Evolutionary conservation across 1,139 yeast species (phyloP).

Genomic region (Lodderomyces theae): DNA sequence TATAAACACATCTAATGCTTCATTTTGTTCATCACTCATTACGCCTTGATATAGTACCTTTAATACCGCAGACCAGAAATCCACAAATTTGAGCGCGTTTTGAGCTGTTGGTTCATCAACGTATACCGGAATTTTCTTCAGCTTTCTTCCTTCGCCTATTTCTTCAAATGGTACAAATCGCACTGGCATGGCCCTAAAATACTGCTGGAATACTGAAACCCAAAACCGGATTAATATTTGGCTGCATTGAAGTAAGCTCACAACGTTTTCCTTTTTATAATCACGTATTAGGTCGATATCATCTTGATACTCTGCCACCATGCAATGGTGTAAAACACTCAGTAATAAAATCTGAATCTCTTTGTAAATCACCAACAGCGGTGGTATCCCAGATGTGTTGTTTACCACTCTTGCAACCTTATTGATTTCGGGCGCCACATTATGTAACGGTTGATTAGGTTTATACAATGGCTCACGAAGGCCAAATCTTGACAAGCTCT

Average conservation of each 20-base stretch:
- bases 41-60: slow-evolving; percentile 36
- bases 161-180: slow-evolving; percentile 28
- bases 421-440: background rate
- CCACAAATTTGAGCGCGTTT: slow-evolving; percentile 34
- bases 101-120: slow-evolving; percentile 26
- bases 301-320: slow-evolving; percentile 58
- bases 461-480: slow-evolving; percentile 1
- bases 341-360: slow-evolving; percentile 45
- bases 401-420: background rate
- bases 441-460: background rate
- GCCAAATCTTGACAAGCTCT: slow-evolving; percentile 30
- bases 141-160: slow-evolving; percentile 20
- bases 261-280: slow-evolving; percentile 37
- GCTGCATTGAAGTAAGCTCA: slow-evolving; percentile 41
- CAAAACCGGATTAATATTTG: slow-evolving; percentile 46
- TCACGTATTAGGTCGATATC: slow-evolving; percentile 49
- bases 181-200: slow-evolving; percentile 25
- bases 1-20: slow-evolving; percentile 35
- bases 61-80: slow-evolving; percentile 52
- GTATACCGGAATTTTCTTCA: slow-evolving; percentile 19
- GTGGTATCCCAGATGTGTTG: background rate
- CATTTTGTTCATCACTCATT: slow-evolving; percentile 36
- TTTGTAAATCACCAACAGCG: slow-evolving; percentile 17
- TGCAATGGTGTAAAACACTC: slow-evolving; percentile 50
- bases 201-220: slow-evolving; percentile 57